Evolutionary conservation across 441 rosid species (phyloP).

Genomic region (Populus hybrid): DNA sequence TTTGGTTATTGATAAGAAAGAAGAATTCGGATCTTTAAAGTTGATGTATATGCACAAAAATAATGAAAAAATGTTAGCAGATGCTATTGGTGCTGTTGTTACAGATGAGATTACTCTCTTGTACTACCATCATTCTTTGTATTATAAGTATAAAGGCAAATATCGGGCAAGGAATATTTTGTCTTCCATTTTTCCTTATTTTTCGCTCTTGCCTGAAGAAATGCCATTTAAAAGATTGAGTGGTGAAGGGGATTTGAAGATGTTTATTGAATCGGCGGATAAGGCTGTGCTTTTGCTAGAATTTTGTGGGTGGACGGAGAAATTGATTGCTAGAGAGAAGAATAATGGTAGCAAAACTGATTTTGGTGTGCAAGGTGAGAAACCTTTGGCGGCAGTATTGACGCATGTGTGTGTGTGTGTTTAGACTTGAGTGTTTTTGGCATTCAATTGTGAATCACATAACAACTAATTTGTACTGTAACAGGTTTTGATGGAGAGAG

Average conservation of each 20-base stretch:
- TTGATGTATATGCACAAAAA: conserved; percentile 58
- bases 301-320: conserved; percentile 79
- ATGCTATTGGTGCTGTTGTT: conserved; percentile 50
- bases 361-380: conserved; percentile 34
- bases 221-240: conserved; percentile 48
- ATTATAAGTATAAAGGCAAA: conserved; percentile 70
- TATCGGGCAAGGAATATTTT: conserved; percentile 56
- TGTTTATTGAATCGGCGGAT: conserved; percentile 70
- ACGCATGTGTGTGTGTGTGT: not conserved
- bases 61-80: conserved; percentile 59
- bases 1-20: conserved; percentile 27
- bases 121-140: conserved; percentile 61
- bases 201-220: conserved; percentile 45
- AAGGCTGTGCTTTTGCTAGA: conserved; percentile 67
- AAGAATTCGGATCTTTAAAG: conserved; percentile 48
- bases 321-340: conserved; percentile 36
- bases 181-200: conserved; percentile 48
- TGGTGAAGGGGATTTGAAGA: conserved; percentile 47
- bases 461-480: conserved; percentile 12
- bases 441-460: not conserved
- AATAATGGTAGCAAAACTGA: conserved; percentile 47
- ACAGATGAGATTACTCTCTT: conserved; percentile 43
- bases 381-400: not conserved
- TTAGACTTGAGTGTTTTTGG: conserved; percentile 23
- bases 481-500: conserved; percentile 27